Conservation (phyloP, 352 stramenopile species). For the Elongisporangium senticosum region DNA sequence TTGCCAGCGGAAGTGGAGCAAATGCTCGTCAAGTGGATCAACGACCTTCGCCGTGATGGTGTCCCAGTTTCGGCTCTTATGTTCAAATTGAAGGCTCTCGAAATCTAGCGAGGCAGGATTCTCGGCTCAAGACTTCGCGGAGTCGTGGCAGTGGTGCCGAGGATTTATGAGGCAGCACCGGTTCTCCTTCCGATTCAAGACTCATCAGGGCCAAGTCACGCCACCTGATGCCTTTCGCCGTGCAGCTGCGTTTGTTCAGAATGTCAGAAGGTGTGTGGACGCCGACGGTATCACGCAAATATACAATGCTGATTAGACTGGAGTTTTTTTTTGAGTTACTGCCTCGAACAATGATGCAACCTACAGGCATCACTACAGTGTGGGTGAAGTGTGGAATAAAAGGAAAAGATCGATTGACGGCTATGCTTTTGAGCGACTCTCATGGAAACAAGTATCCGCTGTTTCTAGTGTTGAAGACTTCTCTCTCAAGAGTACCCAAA, state of each 20-base stretch:
- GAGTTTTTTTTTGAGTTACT: too few species aligned
- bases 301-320: conserved; percentile 16
- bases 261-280: neutral
- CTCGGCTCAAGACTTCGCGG: neutral
- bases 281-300: conserved; percentile 11
- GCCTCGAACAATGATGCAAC: too few species aligned
- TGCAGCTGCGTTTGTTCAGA: conserved; percentile 4
- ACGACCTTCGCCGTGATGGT: conserved; percentile 1
- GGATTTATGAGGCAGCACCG: conserved; percentile 5
- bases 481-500: neutral
- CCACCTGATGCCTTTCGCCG: neutral
- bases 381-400: too few species aligned
- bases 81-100: neutral
- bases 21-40: too few species aligned
- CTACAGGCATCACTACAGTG: too few species aligned
- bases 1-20: too few species aligned
- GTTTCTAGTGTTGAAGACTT: conserved; percentile 23
- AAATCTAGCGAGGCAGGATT: neutral
- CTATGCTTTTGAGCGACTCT: conserved; percentile 18
- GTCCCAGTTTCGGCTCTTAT: conserved; percentile 9
- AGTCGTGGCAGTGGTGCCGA: conserved; percentile 4
- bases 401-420: conserved; percentile 11
- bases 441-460: conserved; percentile 16
- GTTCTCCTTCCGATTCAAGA: conserved; percentile 14
- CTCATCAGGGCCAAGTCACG: conserved; percentile 10